These are phyloP conservation scores for Yamadazyma sp. DNA, from an alignment of 805 yeast genomes.

Conservation along the genomic window DNA sequence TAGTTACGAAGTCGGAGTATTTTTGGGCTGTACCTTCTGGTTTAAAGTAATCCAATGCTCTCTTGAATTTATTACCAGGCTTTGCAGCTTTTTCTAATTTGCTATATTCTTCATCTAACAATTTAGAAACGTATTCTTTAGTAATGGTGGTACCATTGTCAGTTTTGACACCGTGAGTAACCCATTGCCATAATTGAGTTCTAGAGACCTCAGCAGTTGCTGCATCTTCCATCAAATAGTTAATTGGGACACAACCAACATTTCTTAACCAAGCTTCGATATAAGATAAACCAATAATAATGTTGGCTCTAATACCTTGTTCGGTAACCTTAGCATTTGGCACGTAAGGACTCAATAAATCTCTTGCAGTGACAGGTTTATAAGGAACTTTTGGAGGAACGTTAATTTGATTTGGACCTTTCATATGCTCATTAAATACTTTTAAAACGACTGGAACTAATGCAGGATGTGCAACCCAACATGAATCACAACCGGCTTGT, in stretches of 20 bases:
- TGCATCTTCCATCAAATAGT: conserved; percentile 85
- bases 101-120: conserved; percentile 61
- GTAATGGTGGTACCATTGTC: conserved; percentile 60
- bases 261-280: conserved; percentile 88
- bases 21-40: conserved; percentile 72
- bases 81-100: conserved; percentile 48
- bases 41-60: conserved; percentile 68
- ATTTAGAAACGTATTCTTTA: conserved; percentile 52
- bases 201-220: conserved; percentile 88
- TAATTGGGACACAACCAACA: conserved; percentile 81
- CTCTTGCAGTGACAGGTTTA: conserved; percentile 55
- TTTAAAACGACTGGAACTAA: conserved; percentile 68
- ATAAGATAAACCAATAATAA: conserved; percentile 73
- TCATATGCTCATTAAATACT: conserved; percentile 74
- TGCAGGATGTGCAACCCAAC: conserved; percentile 90
- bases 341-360: conserved; percentile 62
- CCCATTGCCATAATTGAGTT: conserved; percentile 83
- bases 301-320: conserved; percentile 67
- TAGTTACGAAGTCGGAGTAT: conserved; percentile 75
- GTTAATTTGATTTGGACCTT: conserved; percentile 77
- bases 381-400: conserved; percentile 46
- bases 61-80: conserved; percentile 60
- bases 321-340: conserved; percentile 62
- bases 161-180: conserved; percentile 60
- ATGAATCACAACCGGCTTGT: conserved; percentile 78